These are phyloP conservation scores for Trichoderma afroharzianum DNA, from an alignment of 2,329 filamentous ascomycete species.

Conservation along the genomic window DNA sequence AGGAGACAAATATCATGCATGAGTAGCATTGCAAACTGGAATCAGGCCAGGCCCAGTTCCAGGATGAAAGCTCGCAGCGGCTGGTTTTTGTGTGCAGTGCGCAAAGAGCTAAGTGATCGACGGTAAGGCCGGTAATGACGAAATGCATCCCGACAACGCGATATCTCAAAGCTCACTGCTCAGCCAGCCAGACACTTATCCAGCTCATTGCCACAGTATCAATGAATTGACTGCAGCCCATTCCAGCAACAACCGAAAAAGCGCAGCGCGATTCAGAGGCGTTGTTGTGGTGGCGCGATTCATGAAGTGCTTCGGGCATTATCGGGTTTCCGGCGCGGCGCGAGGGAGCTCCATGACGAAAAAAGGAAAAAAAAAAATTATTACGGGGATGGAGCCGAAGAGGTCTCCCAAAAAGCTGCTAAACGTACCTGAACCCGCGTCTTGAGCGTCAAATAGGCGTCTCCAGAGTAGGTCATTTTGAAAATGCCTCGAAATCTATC, in stretches of 20 bases:
- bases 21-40: neutral
- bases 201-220: neutral
- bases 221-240: neutral
- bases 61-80: neutral
- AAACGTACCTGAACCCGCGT: slow-evolving; percentile 82
- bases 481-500: slow-evolving; percentile 97
- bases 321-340: slow-evolving; percentile 19
- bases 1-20: neutral
- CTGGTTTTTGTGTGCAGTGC: neutral
- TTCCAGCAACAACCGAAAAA: neutral
- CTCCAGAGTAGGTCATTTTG: slow-evolving; percentile 97
- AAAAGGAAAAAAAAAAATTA: neutral
- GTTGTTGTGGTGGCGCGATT: slow-evolving; percentile 5
- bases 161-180: neutral
- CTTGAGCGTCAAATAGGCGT: slow-evolving; percentile 91
- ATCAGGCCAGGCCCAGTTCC: neutral
- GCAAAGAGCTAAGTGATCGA: slow-evolving; percentile 2
- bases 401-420: slow-evolving; percentile 2
- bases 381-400: slow-evolving; percentile 13
- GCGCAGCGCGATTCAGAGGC: neutral
- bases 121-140: neutral
- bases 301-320: slow-evolving; percentile 20
- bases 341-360: slow-evolving; percentile 10
- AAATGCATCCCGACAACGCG: neutral
- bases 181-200: slow-evolving; percentile 11